phyloP scores from a whole-genome alignment of 129 eudicot genomes.

The Tagetes erecta region DNA sequence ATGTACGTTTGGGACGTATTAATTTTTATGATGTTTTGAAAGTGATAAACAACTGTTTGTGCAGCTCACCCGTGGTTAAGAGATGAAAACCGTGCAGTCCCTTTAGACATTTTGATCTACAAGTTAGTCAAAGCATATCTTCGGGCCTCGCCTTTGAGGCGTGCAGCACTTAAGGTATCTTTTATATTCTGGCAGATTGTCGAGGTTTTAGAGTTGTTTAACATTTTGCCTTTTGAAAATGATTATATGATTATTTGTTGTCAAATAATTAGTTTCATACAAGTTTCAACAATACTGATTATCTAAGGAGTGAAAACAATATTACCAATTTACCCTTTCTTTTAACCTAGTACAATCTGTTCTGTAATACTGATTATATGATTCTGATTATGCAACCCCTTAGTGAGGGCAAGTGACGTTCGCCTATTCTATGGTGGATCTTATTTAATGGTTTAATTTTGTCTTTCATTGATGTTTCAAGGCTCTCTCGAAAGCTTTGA shows the following conservation, averaged over 20 bases:
- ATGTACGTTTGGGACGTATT: neutral
- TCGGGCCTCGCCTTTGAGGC: slow-evolving; percentile 79
- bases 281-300: neutral
- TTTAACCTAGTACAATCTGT: neutral
- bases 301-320: neutral
- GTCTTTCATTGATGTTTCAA: slow-evolving; percentile 26
- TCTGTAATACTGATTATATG: neutral
- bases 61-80: slow-evolving; percentile 98
- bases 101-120: slow-evolving; percentile 71
- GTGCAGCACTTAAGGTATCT: slow-evolving; percentile 78
- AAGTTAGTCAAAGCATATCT: slow-evolving; percentile 77
- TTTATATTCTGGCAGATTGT: neutral
- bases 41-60: slow-evolving; percentile 13
- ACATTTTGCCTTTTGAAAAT: neutral
- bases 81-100: slow-evolving; percentile 57
- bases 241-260: neutral
- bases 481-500: slow-evolving; percentile 96
- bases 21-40: slow-evolving; percentile 1
- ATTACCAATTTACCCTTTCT: neutral
- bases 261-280: neutral
- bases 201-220: neutral
- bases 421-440: neutral
- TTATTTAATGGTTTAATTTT: neutral
- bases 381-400: neutral
- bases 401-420: neutral